These are phyloP conservation scores for Colletotrichum sp. DNA, from an alignment of 2,329 filamentous ascomycete genomes.

Conservation along the genomic window DNA sequence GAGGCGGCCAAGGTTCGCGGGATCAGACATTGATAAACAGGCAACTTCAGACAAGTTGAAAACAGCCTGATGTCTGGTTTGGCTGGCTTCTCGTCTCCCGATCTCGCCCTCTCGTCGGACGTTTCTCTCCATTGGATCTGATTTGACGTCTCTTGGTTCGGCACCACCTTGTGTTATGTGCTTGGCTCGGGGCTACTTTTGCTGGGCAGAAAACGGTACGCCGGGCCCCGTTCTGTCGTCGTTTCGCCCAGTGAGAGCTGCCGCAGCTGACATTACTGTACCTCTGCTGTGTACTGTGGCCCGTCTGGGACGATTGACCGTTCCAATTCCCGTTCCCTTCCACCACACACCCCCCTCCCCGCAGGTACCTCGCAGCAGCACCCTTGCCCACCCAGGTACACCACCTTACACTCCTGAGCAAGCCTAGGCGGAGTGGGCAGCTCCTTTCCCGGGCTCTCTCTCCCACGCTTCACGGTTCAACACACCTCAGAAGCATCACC, in stretches of 20 bases:
- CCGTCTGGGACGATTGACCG: background rate
- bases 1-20: background rate
- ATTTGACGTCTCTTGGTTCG: background rate
- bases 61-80: constrained; percentile 2
- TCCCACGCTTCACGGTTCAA: background rate
- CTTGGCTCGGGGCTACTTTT: background rate
- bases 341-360: background rate
- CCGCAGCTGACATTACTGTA: background rate
- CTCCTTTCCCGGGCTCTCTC: background rate
- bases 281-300: background rate
- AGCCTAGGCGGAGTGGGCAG: background rate
- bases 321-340: background rate
- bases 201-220: background rate
- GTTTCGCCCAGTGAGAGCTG: background rate
- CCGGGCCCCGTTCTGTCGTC: background rate
- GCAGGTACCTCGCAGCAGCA: background rate
- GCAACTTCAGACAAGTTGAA: constrained; percentile 4
- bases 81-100: background rate
- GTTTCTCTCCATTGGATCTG: background rate
- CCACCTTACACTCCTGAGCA: background rate
- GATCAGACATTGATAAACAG: background rate
- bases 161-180: background rate
- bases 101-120: background rate
- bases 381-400: background rate
- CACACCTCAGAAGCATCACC: background rate